These are phyloP conservation scores for Phytophthora fragariae DNA, from an alignment of 352 stramenopile genomes.

Conservation along the genomic window DNA sequence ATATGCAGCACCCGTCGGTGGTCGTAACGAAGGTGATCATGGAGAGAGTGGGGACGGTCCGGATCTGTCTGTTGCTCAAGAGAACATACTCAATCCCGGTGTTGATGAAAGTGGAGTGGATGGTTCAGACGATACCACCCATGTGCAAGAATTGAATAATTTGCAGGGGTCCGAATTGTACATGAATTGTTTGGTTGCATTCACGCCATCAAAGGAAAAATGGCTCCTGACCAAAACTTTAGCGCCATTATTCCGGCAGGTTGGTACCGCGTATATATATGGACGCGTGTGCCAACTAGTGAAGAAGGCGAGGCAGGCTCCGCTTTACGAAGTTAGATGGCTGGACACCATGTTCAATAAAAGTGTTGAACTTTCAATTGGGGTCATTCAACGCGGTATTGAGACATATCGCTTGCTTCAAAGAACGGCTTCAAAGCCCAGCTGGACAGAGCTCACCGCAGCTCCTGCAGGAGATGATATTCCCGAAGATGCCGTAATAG, in stretches of 20 bases:
- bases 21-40: too few species aligned
- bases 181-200: neutral
- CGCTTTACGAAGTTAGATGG: neutral
- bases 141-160: neutral
- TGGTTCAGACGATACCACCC: too few species aligned
- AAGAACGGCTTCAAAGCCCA: neutral
- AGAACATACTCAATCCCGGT: too few species aligned
- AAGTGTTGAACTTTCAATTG: neutral
- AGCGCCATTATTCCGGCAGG: neutral
- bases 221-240: neutral
- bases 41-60: too few species aligned
- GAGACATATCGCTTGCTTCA: neutral
- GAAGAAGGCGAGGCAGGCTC: neutral
- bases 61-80: too few species aligned
- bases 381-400: neutral
- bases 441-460: neutral
- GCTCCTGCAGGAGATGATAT: neutral
- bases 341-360: neutral
- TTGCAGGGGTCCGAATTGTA: neutral
- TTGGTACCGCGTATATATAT: neutral
- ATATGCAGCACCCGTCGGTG: too few species aligned
- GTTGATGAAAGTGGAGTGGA: too few species aligned
- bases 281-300: neutral
- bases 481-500: neutral
- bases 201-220: neutral